Conservation (phyloP, 495 filamentous ascomycete species). For the Neurospora pannonica region DNA sequence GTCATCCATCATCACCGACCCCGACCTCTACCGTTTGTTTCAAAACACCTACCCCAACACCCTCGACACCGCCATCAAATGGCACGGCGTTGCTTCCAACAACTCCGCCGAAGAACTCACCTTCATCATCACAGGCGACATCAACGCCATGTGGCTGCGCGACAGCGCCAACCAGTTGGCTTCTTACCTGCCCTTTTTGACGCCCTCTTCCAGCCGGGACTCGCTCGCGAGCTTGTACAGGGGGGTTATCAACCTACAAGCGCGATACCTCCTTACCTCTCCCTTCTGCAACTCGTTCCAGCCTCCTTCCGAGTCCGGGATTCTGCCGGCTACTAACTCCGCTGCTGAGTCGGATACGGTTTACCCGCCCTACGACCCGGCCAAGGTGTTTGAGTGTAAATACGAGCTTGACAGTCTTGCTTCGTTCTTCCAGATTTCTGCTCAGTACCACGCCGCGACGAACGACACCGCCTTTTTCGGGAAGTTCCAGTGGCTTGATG, state of each 20-base stretch:
- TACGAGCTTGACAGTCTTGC: constrained; percentile 62
- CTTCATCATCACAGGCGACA: constrained; percentile 51
- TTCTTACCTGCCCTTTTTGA: constrained; percentile 49
- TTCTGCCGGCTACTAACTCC: constrained; percentile 28
- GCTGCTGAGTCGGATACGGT: constrained; percentile 13
- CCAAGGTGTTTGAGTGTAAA: constrained; percentile 43
- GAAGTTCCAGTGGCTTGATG: constrained; percentile 42
- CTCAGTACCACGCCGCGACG: constrained; percentile 50
- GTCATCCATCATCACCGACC: constrained; percentile 44
- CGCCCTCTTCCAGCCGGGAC: constrained; percentile 29
- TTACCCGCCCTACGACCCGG: constrained; percentile 5
- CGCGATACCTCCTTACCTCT: constrained; percentile 47
- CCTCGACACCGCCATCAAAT: constrained; percentile 57
- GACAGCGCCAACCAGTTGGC: constrained; percentile 61
- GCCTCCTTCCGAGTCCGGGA: constrained; percentile 44
- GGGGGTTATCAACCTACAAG: constrained; percentile 58
- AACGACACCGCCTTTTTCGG: constrained; percentile 49
- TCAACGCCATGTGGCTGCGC: constrained; percentile 66
- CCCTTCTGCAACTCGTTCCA: constrained; percentile 62
- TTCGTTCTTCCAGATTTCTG: constrained; percentile 51
- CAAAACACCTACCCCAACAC: constrained; percentile 58
- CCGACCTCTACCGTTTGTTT: constrained; percentile 57
- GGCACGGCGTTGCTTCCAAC: constrained; percentile 45
- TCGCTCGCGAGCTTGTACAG: constrained; percentile 51
- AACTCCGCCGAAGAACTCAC: constrained; percentile 36